A percentile compares a stretch with the other conserved stretches of the same genome.
Evolutionary conservation across 2,329 filamentous ascomycete genomes (phyloP).

Genomic region (Stachybotrys echinatus): DNA sequence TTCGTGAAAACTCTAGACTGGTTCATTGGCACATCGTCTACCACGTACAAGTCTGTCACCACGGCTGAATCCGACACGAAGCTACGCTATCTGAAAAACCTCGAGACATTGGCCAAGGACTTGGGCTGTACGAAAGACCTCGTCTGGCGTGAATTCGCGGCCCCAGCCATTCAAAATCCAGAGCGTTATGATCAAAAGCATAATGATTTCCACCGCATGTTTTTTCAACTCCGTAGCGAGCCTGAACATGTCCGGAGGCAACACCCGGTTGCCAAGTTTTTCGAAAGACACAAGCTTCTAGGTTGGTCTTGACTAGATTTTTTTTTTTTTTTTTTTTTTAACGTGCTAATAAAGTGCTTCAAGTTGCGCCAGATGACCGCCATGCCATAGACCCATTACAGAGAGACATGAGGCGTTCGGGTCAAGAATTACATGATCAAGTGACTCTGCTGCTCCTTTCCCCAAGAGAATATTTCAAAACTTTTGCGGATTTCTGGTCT

Average conservation of each 20-base stretch:
- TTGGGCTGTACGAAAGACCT: neutral
- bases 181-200: neutral
- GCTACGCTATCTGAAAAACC: neutral
- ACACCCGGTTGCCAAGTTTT: neutral
- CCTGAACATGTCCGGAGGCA: neutral
- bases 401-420: neutral
- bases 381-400: neutral
- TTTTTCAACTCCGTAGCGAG: neutral
- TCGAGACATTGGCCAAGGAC: neutral
- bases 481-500: no score
- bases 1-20: neutral
- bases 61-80: neutral
- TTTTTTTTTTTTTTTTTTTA: neutral
- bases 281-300: neutral
- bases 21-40: neutral
- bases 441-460: no score
- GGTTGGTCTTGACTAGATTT: neutral
- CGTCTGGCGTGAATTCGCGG: neutral
- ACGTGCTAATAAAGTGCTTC: neutral
- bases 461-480: neutral
- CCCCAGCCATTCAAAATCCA: neutral
- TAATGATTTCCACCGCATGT: neutral
- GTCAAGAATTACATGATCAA: neutral
- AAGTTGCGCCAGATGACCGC: neutral
- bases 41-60: neutral